Evolutionary conservation across 192 early-diverging fungal genomes (phyloP), one percentile per base, ranked within the genome.

Genomic region (Coemansia interrupta): DNA sequence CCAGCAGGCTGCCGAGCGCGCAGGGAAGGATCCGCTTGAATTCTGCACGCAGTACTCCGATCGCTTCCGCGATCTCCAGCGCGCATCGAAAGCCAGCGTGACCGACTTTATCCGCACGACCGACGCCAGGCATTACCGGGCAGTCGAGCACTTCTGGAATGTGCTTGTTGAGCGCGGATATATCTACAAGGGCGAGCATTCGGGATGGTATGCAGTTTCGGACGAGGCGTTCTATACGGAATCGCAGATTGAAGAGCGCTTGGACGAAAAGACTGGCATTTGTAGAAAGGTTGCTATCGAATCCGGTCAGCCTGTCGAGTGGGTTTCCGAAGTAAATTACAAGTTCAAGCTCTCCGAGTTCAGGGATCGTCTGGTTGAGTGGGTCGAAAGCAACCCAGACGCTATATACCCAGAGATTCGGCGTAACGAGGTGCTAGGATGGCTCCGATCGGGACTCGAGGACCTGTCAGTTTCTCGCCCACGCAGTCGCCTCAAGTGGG

Each of bases 121-220:
- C 9, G 88, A 93, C 40, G 54, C 69, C 20, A 80, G 82, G 43
- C 96, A 98, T 66, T 63, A 78, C 1, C 49, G 55, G 2, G 86
- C 92, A 0, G 94, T 95, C 2, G 56, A 78, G 43, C 63, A 71
- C 20, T 70, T 98, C 28, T 98, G 95, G 95, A 70, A 83, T 38
- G 39, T 47, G 50, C 74, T 97, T 14, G 69, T 82, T 17, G 72
- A 85, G 6, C 75, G 70, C 22, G 91, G 91, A 19, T 85, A 86
- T 58, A 90, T 98, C 42, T 96, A 95, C 80, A 94, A 94, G 74
- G 93, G 92, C 18, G 68, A 71, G 43, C 92, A 98, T 47, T 83
- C 87, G 44, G 96, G 96, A 23, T 98, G 93, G 93, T 98, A 98
- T 73, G 87, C 90, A 1, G 85, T 98, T 5, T 95, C 94, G 12